Percentiles rank a stretch among this genome's conserved stretches.
Conservation (phyloP, 2,329 filamentous ascomycete species). For the Fusarium tupiense region DNA sequence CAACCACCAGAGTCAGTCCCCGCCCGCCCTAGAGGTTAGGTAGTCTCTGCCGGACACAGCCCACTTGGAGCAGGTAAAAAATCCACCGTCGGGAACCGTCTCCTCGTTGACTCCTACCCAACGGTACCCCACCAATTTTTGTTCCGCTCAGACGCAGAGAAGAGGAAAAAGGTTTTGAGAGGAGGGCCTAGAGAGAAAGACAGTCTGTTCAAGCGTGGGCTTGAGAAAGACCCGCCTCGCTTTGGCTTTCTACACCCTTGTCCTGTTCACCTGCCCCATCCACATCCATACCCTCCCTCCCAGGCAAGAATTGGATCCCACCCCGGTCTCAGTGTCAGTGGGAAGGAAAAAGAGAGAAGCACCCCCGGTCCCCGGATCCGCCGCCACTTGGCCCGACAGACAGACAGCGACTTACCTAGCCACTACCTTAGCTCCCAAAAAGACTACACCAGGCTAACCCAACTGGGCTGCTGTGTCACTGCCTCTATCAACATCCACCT, state of each 20-base stretch:
- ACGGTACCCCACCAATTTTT: constrained; percentile 28
- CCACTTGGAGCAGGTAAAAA: constrained; percentile 25
- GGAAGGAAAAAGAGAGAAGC: not conserved
- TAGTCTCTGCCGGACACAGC: constrained; percentile 15
- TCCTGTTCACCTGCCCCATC: constrained; percentile 6
- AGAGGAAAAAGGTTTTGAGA: constrained; percentile 29
- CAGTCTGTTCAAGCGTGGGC: not conserved
- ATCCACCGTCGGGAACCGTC: constrained; percentile 19
- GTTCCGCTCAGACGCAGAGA: constrained; percentile 22
- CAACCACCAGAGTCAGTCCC: constrained; percentile 8
- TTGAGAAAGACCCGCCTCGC: constrained; percentile 19
- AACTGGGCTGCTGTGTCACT: constrained; percentile 31
- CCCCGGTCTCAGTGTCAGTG: constrained; percentile 14
- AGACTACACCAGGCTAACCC: constrained; percentile 16
- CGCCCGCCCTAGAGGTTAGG: constrained; percentile 2
- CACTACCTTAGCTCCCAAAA: not conserved
- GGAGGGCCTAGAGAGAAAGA: not conserved
- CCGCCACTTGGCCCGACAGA: constrained; percentile 33
- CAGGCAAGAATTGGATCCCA: constrained; percentile 4
- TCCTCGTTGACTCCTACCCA: constrained; percentile 32
- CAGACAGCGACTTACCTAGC: constrained; percentile 2
- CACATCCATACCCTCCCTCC: constrained; percentile 2
- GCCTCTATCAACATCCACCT: constrained; percentile 32
- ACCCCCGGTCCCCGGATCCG: constrained; percentile 37
- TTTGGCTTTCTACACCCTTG: constrained; percentile 28